These are phyloP conservation scores for Colletotrichum sp. DNA, from an alignment of 2,329 filamentous ascomycete genomes.

Conservation along the genomic window DNA sequence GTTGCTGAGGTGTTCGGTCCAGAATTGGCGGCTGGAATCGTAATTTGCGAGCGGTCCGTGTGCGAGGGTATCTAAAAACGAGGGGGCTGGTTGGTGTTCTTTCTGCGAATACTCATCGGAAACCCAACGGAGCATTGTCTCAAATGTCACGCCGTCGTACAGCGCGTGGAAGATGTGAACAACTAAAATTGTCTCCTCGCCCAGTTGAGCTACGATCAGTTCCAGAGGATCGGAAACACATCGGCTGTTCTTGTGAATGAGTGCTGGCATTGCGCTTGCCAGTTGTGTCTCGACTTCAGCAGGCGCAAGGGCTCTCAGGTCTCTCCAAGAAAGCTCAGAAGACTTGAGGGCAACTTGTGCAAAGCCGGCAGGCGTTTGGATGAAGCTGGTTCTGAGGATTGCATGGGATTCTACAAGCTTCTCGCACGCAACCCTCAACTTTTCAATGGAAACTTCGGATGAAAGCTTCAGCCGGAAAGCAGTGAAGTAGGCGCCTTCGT, in stretches of 20 bases:
- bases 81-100: constrained; percentile 41
- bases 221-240: constrained; percentile 58
- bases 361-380: constrained; percentile 75
- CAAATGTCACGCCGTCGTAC: constrained; percentile 84
- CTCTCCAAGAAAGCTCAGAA: constrained; percentile 47
- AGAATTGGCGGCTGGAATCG: constrained; percentile 61
- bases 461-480: constrained; percentile 68
- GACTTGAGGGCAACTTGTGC: constrained; percentile 71
- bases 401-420: constrained; percentile 56
- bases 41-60: constrained; percentile 69
- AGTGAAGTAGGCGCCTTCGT: constrained; percentile 75
- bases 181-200: constrained; percentile 45
- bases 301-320: constrained; percentile 29
- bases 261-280: constrained; percentile 43
- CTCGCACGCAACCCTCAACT: constrained; percentile 64
- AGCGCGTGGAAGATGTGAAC: constrained; percentile 84
- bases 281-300: constrained; percentile 37
- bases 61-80: constrained; percentile 71
- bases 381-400: constrained; percentile 76
- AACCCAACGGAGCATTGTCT: constrained; percentile 68
- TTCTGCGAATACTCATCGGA: constrained; percentile 51
- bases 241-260: constrained; percentile 58
- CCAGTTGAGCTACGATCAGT: constrained; percentile 43
- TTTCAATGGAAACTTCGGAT: constrained; percentile 44
- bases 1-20: constrained; percentile 61